Conservation (phyloP, 768 basidiomycete genomes). For the Tricholoma matsutake region DNA sequence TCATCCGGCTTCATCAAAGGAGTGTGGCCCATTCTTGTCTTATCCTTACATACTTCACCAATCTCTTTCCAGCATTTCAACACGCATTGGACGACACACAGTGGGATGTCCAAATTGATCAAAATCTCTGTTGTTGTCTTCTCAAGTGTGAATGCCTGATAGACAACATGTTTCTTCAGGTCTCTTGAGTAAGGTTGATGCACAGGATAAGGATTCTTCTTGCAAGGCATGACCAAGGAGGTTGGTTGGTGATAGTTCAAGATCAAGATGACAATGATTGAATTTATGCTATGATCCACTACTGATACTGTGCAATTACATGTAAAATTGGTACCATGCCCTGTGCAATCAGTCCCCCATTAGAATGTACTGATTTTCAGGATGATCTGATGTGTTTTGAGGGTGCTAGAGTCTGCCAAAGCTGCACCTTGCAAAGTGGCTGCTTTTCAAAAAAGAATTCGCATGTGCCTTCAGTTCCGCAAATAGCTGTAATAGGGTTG, state of each 20-base stretch:
- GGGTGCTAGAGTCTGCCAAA: too few relatives aligned
- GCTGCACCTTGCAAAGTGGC: too few relatives aligned
- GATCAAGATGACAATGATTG: too few relatives aligned
- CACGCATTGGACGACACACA: background rate
- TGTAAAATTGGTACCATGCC: too few relatives aligned
- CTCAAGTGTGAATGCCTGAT: background rate
- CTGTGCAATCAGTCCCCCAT: too few relatives aligned
- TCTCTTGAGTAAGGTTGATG: background rate
- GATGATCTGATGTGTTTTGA: too few relatives aligned
- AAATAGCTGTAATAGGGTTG: too few relatives aligned
- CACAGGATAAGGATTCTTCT: background rate
- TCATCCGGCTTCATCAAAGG: background rate
- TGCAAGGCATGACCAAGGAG: background rate
- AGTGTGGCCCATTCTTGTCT: background rate
- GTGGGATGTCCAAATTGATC: background rate
- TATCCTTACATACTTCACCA: background rate
- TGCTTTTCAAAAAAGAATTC: too few relatives aligned
- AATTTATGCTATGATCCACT: too few relatives aligned
- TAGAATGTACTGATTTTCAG: too few relatives aligned
- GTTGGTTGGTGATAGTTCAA: background rate
- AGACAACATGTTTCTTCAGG: background rate
- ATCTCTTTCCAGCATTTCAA: background rate
- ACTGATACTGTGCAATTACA: too few relatives aligned
- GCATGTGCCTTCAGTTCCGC: too few relatives aligned
- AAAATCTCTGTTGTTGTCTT: background rate